These are phyloP conservation scores for Jamesozyma jinghongensis DNA, from an alignment of 805 yeast species.

Conservation along the genomic window DNA sequence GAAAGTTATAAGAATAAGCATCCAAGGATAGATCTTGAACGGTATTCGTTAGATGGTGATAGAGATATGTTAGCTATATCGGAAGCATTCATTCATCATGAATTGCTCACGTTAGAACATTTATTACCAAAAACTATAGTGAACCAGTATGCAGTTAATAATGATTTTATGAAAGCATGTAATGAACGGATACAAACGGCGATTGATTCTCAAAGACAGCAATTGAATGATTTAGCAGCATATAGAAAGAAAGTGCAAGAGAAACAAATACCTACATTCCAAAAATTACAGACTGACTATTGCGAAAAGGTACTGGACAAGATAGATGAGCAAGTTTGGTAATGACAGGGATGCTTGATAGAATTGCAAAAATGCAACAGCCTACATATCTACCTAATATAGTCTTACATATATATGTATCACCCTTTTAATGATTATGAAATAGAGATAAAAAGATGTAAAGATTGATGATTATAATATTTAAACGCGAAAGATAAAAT, in stretches of 20 bases:
- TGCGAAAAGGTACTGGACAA: slow-evolving; percentile 35
- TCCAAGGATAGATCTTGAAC: slow-evolving; percentile 27
- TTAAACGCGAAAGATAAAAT: neutral
- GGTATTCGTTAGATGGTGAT: slow-evolving; percentile 17
- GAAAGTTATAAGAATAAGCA: slow-evolving; percentile 5
- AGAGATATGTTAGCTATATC: slow-evolving; percentile 18
- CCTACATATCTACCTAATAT: neutral
- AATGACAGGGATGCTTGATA: too few species aligned
- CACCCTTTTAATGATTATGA: neutral
- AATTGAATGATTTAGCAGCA: slow-evolving; percentile 35
- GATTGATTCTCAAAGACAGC: slow-evolving; percentile 33
- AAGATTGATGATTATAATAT: neutral
- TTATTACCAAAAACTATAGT: slow-evolving; percentile 29
- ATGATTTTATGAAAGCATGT: slow-evolving; percentile 28
- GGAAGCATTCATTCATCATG: slow-evolving; percentile 26
- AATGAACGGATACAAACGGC: slow-evolving; percentile 23
- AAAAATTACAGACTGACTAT: slow-evolving; percentile 43
- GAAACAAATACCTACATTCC: slow-evolving; percentile 37
- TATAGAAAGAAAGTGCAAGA: slow-evolving; percentile 37
- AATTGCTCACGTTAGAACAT: slow-evolving; percentile 31
- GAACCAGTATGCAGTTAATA: slow-evolving; percentile 33
- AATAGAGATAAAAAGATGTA: neutral
- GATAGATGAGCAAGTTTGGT: neutral
- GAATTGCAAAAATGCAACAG: neutral
- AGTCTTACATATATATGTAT: neutral